Conservation (phyloP, 176 grass and related monocot genomes). For the Luzula sylvatica region DNA sequence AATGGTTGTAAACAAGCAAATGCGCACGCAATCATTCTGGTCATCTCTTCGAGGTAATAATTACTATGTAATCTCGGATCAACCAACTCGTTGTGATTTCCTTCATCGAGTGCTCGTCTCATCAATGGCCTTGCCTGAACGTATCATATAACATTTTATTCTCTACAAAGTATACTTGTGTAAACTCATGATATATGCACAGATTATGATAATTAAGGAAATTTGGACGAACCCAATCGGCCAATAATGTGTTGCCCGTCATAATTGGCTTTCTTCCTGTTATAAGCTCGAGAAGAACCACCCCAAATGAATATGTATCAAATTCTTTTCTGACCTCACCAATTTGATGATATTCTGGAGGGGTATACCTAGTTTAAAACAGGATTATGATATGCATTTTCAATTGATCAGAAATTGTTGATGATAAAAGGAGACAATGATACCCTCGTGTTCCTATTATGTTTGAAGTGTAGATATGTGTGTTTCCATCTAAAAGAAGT, state of each 20-base stretch:
- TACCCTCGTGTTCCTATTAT: slow-evolving; percentile 14
- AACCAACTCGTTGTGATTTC: background rate
- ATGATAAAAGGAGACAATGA: background rate
- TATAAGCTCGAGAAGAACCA: slow-evolving; percentile 60
- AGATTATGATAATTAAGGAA: background rate
- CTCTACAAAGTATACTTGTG: too few species aligned
- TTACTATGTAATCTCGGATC: slow-evolving; percentile 16
- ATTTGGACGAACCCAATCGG: background rate
- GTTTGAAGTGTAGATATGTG: background rate
- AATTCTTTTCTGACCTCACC: slow-evolving; percentile 47
- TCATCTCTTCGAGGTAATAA: slow-evolving; percentile 17
- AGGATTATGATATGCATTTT: background rate
- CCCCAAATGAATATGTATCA: slow-evolving; percentile 57
- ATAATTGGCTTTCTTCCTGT: slow-evolving; percentile 42
- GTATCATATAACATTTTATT: background rate
- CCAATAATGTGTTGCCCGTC: slow-evolving; percentile 6
- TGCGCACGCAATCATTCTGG: slow-evolving; percentile 14
- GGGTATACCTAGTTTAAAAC: slow-evolving; percentile 33
- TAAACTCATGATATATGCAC: background rate
- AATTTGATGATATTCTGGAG: slow-evolving; percentile 40
- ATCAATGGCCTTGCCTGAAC: slow-evolving; percentile 23
- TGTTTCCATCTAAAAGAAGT: background rate
- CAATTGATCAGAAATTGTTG: background rate
- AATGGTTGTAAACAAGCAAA: slow-evolving; percentile 9
- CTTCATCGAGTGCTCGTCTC: slow-evolving; percentile 8